phyloP scores from a whole-genome alignment of 2,329 filamentous ascomycete species.

The Acarospora socialis region DNA sequence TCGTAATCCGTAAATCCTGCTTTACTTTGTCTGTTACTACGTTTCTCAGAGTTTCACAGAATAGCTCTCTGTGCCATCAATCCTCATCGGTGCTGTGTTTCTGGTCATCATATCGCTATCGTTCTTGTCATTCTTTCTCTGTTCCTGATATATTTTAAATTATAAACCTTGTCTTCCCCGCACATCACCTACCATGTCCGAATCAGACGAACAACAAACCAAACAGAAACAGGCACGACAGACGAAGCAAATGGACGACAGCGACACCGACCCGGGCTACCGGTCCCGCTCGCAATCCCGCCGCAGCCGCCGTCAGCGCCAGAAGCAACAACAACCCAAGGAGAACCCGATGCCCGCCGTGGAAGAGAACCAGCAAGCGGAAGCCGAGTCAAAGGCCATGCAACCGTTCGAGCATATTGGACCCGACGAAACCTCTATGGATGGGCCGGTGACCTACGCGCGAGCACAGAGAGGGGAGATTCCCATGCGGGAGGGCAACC shows the following conservation, averaged over 20 bases:
- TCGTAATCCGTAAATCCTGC: no score
- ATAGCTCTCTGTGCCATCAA: no score
- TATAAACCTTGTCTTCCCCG: no score
- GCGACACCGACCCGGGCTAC: slow-evolving; percentile 6
- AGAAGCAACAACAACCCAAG: slow-evolving; percentile 1
- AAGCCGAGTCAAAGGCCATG: slow-evolving; percentile 36
- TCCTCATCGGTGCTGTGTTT: no score
- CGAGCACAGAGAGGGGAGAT: slow-evolving; percentile 41
- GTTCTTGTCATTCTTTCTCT: no score
- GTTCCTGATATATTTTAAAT: no score
- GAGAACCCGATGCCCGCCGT: slow-evolving; percentile 3
- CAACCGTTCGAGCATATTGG: slow-evolving; percentile 42
- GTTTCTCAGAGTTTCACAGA: no score
- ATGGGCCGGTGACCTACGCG: slow-evolving; percentile 40
- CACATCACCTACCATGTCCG: slow-evolving; percentile 2
- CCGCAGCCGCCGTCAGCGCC: slow-evolving; percentile 11
- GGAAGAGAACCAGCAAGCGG: slow-evolving; percentile 3
- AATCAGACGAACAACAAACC: slow-evolving; percentile 1
- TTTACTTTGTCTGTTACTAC: no score
- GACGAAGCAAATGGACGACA: slow-evolving; percentile 1
- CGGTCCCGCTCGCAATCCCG: slow-evolving; percentile 13
- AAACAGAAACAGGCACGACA: slow-evolving; percentile 1
- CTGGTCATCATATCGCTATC: no score
- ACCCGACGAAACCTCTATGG: slow-evolving; percentile 41
- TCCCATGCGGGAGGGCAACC: slow-evolving; percentile 37